Conservation (phyloP, 345 rosid genomes). For the Rhizophora mangle region DNA sequence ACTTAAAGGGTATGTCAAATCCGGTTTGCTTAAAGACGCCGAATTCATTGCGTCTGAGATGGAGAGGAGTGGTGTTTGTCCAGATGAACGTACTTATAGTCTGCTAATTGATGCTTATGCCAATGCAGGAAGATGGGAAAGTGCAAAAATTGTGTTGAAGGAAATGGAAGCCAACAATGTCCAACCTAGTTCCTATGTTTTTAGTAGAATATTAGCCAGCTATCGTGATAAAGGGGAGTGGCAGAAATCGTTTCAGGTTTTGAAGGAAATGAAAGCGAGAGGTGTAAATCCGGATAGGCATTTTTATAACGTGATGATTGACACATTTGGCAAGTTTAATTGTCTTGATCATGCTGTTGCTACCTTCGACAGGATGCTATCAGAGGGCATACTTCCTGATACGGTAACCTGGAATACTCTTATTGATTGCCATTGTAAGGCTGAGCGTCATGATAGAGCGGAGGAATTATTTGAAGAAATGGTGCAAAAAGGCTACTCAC, state of each 20-base stretch:
- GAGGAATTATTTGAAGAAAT: conserved; percentile 77
- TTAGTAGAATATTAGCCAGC: conserved; percentile 72
- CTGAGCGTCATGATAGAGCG: conserved; percentile 64
- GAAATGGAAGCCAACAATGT: conserved; percentile 82
- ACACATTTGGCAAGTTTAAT: conserved; percentile 86
- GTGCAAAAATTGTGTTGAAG: conserved; percentile 84
- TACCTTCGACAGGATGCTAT: conserved; percentile 73
- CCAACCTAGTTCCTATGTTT: conserved; percentile 73
- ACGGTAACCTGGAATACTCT: conserved; percentile 93
- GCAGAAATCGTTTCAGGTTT: conserved; percentile 89
- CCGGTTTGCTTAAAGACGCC: conserved; percentile 67
- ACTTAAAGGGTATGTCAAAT: conserved; percentile 78
- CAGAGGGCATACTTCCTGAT: conserved; percentile 77
- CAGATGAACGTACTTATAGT: conserved; percentile 85
- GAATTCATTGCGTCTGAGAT: conserved; percentile 80
- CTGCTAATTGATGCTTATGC: conserved; percentile 82
- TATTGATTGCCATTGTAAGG: conserved; percentile 81
- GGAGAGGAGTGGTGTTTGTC: conserved; percentile 80
- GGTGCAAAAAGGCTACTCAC: conserved; percentile 68
- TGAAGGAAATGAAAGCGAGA: conserved; percentile 78
- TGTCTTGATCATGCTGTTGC: conserved; percentile 90
- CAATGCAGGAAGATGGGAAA: conserved; percentile 93
- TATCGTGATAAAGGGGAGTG: conserved; percentile 90
- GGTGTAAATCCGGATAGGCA: conserved; percentile 84
- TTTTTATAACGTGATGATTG: conserved; percentile 91